A percentile compares a stretch with the other conserved stretches of the same genome.
Conservation (phyloP, 768 basidiomycete species). For the Neoboletus magnificus region DNA sequence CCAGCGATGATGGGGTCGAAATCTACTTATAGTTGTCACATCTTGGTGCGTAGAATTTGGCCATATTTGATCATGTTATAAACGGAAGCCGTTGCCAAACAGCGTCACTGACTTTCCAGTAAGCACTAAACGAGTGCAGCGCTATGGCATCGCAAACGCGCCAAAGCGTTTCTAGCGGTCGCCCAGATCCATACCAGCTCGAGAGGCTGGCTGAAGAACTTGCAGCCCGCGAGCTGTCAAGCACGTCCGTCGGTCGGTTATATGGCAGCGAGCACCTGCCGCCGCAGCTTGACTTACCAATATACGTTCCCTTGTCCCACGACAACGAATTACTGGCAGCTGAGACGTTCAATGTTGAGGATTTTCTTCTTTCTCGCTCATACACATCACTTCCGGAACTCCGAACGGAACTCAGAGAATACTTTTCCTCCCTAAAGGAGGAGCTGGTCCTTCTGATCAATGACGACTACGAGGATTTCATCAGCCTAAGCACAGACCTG, state of each 20-base stretch:
- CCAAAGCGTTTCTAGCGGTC: constrained; percentile 11
- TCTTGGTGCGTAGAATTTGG: too few species aligned
- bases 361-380: constrained; percentile 82
- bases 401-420: constrained; percentile 82
- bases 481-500: constrained; percentile 90
- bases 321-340: constrained; percentile 69
- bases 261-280: constrained; percentile 7
- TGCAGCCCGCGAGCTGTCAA: constrained; percentile 46
- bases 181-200: constrained; percentile 59
- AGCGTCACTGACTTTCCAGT: not conserved
- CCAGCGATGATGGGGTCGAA: too few species aligned
- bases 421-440: constrained; percentile 79
- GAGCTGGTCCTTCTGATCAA: constrained; percentile 96
- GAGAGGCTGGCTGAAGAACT: constrained; percentile 74
- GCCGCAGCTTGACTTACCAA: constrained; percentile 50
- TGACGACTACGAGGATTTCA: constrained; percentile 97
- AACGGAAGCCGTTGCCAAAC: constrained; percentile 25
- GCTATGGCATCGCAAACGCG: constrained; percentile 19
- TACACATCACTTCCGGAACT: constrained; percentile 86
- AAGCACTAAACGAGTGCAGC: not conserved
- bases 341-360: constrained; percentile 73
- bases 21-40: too few species aligned
- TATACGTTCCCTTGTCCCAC: constrained; percentile 74
- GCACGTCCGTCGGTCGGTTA: constrained; percentile 7
- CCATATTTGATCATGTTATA: constrained; percentile 23